phyloP scores from a whole-genome alignment of 208 protist genomes.

The Trypanosomatidae sp. region DNA sequence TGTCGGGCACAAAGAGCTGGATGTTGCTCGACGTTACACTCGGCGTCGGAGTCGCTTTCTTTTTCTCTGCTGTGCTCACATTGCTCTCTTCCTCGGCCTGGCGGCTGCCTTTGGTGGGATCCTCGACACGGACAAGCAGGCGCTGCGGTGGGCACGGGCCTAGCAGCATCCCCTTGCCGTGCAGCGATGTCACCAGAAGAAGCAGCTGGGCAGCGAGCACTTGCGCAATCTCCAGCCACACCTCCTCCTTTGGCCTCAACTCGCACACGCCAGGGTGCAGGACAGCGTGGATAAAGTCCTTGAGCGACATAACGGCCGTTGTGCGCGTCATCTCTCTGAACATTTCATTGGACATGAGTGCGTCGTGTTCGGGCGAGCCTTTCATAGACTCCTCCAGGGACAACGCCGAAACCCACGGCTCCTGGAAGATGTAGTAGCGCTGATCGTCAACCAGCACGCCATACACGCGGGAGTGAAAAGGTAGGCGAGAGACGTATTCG shows the following conservation, averaged over 20 bases:
- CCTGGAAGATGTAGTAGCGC: constrained; percentile 81
- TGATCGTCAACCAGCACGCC: constrained; percentile 77
- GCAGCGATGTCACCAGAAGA: constrained; percentile 63
- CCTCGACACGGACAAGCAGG: constrained; percentile 64
- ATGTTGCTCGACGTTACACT: constrained; percentile 42
- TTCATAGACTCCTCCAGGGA: constrained; percentile 49
- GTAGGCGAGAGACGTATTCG: constrained; percentile 77
- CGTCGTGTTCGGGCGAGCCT: constrained; percentile 32
- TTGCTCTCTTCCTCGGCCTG: constrained; percentile 10
- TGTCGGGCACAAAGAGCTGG: constrained; percentile 63
- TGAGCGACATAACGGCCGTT: constrained; percentile 64
- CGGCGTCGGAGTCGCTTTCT: constrained; percentile 11
- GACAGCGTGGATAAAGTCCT: constrained; percentile 69
- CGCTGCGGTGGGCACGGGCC: constrained; percentile 70
- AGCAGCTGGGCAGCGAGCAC: constrained; percentile 67
- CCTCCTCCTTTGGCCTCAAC: constrained; percentile 35
- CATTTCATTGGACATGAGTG: constrained; percentile 46
- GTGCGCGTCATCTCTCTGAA: constrained; percentile 44
- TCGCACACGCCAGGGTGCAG: constrained; percentile 30
- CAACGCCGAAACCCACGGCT: constrained; percentile 76
- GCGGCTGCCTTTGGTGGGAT: constrained; percentile 15
- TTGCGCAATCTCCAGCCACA: constrained; percentile 59
- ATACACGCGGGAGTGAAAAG: constrained; percentile 67
- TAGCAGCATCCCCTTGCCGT: constrained; percentile 81
- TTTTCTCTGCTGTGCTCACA: constrained; percentile 18